phyloP scores from a whole-genome alignment of 2,329 filamentous ascomycete species.

The Trichophyton simii region DNA sequence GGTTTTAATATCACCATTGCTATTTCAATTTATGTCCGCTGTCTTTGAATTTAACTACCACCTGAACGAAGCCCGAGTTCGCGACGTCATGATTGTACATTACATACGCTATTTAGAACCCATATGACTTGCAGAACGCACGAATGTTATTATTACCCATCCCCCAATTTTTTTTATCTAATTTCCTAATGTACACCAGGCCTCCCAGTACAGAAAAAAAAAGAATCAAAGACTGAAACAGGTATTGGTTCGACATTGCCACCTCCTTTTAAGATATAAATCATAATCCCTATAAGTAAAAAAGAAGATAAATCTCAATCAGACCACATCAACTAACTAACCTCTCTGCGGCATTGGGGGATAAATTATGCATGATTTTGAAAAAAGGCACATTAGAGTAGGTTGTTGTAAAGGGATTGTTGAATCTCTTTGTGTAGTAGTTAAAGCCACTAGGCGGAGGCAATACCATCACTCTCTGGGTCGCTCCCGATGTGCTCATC shows the following conservation, averaged over 20 bases:
- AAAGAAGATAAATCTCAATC: neutral
- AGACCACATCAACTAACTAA: neutral
- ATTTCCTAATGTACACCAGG: constrained; percentile 2
- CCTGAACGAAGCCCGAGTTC: neutral
- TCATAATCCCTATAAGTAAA: neutral
- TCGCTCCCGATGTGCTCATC: neutral
- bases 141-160: neutral
- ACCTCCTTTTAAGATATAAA: neutral
- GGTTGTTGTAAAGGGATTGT: neutral
- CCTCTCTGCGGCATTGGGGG: neutral
- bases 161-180: constrained; percentile 3
- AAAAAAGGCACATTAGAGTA: neutral
- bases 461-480: neutral
- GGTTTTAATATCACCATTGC: too few relatives aligned
- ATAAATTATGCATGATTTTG: neutral
- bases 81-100: neutral
- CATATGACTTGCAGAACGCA: neutral
- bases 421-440: neutral
- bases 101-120: neutral
- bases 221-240: neutral
- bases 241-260: neutral
- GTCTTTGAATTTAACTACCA: too few relatives aligned
- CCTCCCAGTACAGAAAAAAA: neutral
- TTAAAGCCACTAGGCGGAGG: neutral
- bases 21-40: too few relatives aligned